Evolutionary conservation across 2,329 filamentous ascomycete genomes (phyloP).

Genomic region (Nemania diffusa): DNA sequence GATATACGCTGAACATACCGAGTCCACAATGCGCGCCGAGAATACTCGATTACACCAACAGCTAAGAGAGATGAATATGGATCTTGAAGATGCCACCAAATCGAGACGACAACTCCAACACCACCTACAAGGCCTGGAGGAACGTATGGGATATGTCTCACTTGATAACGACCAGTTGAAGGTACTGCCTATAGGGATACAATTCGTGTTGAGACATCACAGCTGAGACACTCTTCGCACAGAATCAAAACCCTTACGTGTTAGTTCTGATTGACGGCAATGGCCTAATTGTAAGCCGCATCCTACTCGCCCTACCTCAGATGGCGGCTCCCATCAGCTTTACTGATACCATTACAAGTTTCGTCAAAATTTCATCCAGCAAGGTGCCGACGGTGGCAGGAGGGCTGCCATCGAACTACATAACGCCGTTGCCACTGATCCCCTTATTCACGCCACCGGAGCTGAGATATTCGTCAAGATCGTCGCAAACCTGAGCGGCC

Average conservation of each 20-base stretch:
- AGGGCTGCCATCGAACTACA: constrained; percentile 62
- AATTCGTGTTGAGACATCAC: constrained; percentile 19
- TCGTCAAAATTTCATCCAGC: constrained; percentile 63
- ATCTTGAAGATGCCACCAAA: constrained; percentile 61
- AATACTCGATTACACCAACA: constrained; percentile 55
- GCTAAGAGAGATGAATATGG: constrained; percentile 58
- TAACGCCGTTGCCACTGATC: constrained; percentile 56
- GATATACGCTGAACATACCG: constrained; percentile 57
- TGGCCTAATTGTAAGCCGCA: constrained; percentile 64
- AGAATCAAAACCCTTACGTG: constrained; percentile 69
- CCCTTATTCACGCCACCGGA: constrained; percentile 58
- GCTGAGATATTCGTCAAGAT: constrained; percentile 67
- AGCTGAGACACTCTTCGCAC: constrained; percentile 37
- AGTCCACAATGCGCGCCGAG: constrained; percentile 57
- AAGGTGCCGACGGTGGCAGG: constrained; percentile 66
- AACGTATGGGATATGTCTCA: constrained; percentile 49
- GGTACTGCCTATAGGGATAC: constrained; percentile 50
- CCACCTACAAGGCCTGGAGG: constrained; percentile 55
- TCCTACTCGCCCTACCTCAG: constrained; percentile 25
- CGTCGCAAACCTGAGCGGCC: constrained; percentile 63
- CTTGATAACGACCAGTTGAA: constrained; percentile 58
- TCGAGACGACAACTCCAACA: constrained; percentile 63
- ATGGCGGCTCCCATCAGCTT: constrained; percentile 24
- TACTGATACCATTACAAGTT: constrained; percentile 57
- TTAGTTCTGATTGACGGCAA: constrained; percentile 71